Evolutionary conservation across 2,329 filamentous ascomycete genomes (phyloP), one percentile per base, ranked within the genome.

Genomic region (Fusarium sp.): DNA sequence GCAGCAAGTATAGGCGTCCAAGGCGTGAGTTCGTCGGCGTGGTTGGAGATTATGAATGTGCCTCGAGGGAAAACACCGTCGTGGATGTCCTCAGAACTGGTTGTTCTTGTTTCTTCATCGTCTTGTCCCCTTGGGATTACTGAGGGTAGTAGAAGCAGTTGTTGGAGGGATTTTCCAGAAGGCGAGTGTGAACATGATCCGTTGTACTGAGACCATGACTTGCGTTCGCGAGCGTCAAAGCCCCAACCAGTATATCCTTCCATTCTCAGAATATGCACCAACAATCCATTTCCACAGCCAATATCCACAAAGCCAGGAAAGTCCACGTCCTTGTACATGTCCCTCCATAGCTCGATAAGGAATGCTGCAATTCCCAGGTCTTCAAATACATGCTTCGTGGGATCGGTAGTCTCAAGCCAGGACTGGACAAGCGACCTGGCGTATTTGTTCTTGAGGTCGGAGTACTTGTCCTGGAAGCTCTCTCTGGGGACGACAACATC

Each of bases 241-340:
- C 95, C 95, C 86, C 90, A 96, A 22, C 95, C 95, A 0, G 73
- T 68, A 75, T 92, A 98, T 10, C 93, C 93, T 77, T 98, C 93
- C 57, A 84, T 79, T 12, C 88, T 83, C 5, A 99, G 84, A 34
- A 99, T 85, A 72, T 96, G 86, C 7, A 96, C 91, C 2, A 99
- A 84, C 4, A 99, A 81, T 1, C 95, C 95, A 72, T 98, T 99
- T 2, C 95, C 95, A 73, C 95, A 98, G 6, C 94, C 95, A 41
- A 99, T 92, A 72, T 99, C 95, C 19, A 97, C 91, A 70, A 98
- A 99, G 1, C 94, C 93, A 0, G 92, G 91, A 69, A 97, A 97
- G 0, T 66, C 59, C 1, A 43, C 55, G 38, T 72, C 73, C 34
- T 69, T 72, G 73, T 98, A 98, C 88, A 97, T 94, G 55, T 90